phyloP scores from a whole-genome alignment of 2,329 filamentous ascomycete species.

The Monosporascus cannonballus region DNA sequence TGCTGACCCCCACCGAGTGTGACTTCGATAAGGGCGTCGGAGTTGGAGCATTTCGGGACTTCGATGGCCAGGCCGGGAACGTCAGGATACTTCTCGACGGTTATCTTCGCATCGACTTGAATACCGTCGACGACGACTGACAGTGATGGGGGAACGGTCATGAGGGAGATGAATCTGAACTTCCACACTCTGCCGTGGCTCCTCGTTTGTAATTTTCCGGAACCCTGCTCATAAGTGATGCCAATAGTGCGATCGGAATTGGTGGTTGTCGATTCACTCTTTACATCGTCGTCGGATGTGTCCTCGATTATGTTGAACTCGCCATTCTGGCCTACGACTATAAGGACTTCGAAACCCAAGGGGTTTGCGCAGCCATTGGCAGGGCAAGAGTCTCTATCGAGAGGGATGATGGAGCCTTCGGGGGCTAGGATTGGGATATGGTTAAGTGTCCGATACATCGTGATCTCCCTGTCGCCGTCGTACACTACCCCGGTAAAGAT shows the following conservation, averaged over 20 bases:
- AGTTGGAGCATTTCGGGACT: neutral
- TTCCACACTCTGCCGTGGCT: neutral
- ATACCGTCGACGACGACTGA: neutral
- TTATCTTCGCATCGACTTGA: neutral
- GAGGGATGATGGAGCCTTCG: slow-evolving; percentile 52
- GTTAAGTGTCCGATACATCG: slow-evolving; percentile 42
- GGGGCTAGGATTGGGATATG: slow-evolving; percentile 46
- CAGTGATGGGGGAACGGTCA: neutral
- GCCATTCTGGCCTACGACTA: slow-evolving; percentile 42
- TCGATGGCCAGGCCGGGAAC: neutral
- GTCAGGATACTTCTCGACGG: neutral
- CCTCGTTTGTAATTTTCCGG: neutral
- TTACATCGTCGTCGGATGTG: neutral
- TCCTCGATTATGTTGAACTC: slow-evolving; percentile 45
- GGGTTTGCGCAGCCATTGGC: slow-evolving; percentile 44
- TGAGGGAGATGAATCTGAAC: slow-evolving; percentile 5
- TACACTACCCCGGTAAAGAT: slow-evolving; percentile 53
- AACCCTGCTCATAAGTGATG: neutral
- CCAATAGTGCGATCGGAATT: neutral
- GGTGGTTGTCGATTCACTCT: neutral
- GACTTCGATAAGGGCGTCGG: neutral
- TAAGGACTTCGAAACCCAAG: slow-evolving; percentile 39
- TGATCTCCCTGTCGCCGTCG: slow-evolving; percentile 47
- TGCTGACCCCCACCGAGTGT: neutral
- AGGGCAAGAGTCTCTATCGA: slow-evolving; percentile 39